These are phyloP conservation scores for Cryphonectria nitschkei DNA, from an alignment of 2,329 filamentous ascomycete species.

Conservation along the genomic window DNA sequence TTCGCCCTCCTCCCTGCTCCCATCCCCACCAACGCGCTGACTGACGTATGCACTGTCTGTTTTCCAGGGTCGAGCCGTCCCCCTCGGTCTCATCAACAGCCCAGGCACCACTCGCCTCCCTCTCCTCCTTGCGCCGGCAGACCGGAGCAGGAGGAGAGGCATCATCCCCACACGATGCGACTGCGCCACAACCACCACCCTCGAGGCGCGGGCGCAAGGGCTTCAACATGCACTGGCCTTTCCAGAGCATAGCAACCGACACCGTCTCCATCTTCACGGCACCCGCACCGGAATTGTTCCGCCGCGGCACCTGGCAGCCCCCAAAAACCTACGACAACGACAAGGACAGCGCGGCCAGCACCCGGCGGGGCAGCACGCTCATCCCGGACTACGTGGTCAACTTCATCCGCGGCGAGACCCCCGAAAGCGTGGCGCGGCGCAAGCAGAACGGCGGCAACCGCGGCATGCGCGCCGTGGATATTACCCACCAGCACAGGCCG, in stretches of 20 bases:
- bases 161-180: background rate
- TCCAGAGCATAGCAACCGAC: conserved; percentile 38
- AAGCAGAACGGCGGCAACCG: conserved; percentile 42
- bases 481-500: conserved; percentile 36
- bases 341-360: conserved; percentile 28
- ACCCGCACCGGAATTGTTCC: conserved; percentile 18
- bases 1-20: no score
- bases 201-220: conserved; percentile 27
- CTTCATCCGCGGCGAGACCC: conserved; percentile 59
- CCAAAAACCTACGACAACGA: conserved; percentile 17
- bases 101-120: background rate
- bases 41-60: background rate
- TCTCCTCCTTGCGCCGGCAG: background rate
- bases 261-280: conserved; percentile 32
- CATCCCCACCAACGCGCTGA: background rate
- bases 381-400: conserved; percentile 61
- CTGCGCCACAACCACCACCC: conserved; percentile 20
- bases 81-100: background rate
- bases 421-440: conserved; percentile 53
- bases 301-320: conserved; percentile 36
- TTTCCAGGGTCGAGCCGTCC: conserved; percentile 1
- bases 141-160: background rate
- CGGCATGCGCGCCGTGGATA: conserved; percentile 39
- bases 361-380: conserved; percentile 44
- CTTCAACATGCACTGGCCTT: conserved; percentile 40